Conservation (phyloP, 2,329 filamentous ascomycete species). For the Samsoniella hepiali region DNA sequence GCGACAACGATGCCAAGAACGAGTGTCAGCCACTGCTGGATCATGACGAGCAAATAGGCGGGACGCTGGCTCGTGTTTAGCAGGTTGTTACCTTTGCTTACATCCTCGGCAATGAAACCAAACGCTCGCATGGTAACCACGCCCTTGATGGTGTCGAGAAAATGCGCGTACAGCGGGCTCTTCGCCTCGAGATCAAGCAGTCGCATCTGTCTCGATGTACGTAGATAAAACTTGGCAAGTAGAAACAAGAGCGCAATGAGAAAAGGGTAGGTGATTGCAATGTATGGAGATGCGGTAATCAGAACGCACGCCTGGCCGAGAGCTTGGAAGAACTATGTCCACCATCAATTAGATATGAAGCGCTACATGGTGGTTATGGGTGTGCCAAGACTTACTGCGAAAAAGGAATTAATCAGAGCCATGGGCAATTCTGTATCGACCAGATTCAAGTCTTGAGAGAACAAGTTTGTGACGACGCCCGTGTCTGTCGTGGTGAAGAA, state of each 20-base stretch:
- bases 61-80: conserved; percentile 53
- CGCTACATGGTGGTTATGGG: too few species aligned
- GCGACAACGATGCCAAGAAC: conserved; percentile 48
- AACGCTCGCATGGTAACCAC: conserved; percentile 54
- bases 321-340: conserved; percentile 22
- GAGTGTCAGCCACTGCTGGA: conserved; percentile 55
- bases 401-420: conserved; percentile 30
- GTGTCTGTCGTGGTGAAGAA: conserved; percentile 43
- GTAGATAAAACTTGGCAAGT: conserved; percentile 52
- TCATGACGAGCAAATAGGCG: conserved; percentile 52
- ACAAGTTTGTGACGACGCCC: conserved; percentile 42
- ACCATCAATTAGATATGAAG: not conserved
- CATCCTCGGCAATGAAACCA: conserved; percentile 45
- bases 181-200: conserved; percentile 61
- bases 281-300: conserved; percentile 39
- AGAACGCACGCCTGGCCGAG: conserved; percentile 49
- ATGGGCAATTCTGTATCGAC: conserved; percentile 39
- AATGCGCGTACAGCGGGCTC: conserved; percentile 53
- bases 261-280: conserved; percentile 49
- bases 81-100: conserved; percentile 42
- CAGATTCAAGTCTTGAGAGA: conserved; percentile 44
- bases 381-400: conserved; percentile 10
- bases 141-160: conserved; percentile 52
- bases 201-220: conserved; percentile 58
- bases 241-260: conserved; percentile 42